These are phyloP conservation scores for Chaetoceros tenuissimus DNA, from an alignment of 108 stramenopile genomes.

Conservation along the genomic window DNA sequence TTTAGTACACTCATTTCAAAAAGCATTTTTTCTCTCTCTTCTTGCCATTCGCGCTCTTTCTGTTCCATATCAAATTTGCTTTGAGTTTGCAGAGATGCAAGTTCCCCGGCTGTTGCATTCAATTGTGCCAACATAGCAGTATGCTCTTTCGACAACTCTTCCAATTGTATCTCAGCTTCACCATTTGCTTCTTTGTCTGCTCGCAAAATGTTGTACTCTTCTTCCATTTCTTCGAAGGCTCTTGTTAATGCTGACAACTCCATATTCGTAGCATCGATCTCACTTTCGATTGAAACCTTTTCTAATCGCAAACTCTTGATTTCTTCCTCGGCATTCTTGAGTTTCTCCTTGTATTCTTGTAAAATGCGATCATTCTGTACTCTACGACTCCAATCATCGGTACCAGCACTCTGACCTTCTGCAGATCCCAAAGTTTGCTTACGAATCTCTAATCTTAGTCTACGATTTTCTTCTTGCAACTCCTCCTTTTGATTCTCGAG, in stretches of 20 bases:
- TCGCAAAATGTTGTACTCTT: conserved; percentile 60
- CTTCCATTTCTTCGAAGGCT: conserved; percentile 60
- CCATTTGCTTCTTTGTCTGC: conserved; percentile 60
- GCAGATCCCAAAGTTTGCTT: conserved; percentile 45
- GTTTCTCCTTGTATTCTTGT: conserved; percentile 59
- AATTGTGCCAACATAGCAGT: conserved; percentile 82
- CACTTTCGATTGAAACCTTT: conserved; percentile 77
- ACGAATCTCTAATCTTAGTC: conserved; percentile 45
- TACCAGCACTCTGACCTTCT: conserved; percentile 16
- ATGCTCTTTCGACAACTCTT: conserved; percentile 69
- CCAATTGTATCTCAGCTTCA: conserved; percentile 82
- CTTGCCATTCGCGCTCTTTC: conserved; percentile 58
- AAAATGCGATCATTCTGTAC: conserved; percentile 67
- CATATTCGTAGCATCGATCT: conserved; percentile 64
- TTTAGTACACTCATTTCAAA: conserved; percentile 85
- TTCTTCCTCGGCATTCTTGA: conserved; percentile 60
- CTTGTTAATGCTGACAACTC: conserved; percentile 45
- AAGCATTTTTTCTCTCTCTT: conserved; percentile 50
- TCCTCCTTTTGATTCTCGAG: conserved; percentile 51
- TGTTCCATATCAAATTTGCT: conserved; percentile 56
- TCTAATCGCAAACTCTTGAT: conserved; percentile 58
- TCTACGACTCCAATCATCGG: conserved; percentile 49
- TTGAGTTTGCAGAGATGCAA: conserved; percentile 74
- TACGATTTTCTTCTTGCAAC: conserved; percentile 45
- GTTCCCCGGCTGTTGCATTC: conserved; percentile 74